These are phyloP conservation scores for Terana coerulea DNA, from an alignment of 768 basidiomycete genomes.

Conservation along the genomic window DNA sequence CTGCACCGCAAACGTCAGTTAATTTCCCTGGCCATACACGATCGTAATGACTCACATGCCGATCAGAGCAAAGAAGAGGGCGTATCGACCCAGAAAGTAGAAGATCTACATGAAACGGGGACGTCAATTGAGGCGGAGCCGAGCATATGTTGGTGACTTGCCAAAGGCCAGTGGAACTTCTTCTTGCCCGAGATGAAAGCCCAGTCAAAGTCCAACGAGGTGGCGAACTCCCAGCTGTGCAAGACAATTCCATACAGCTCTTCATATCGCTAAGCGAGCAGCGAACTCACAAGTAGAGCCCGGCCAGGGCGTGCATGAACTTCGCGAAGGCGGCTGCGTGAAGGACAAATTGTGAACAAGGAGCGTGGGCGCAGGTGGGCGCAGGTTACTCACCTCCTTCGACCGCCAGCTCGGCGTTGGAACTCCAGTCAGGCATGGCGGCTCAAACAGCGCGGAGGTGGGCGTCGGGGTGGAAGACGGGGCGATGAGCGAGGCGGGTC, in stretches of 20 bases:
- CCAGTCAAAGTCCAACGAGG: slow-evolving; percentile 41
- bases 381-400: slow-evolving; percentile 12
- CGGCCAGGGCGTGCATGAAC: slow-evolving; percentile 41
- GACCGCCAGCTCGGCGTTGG: slow-evolving; percentile 7
- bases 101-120: slow-evolving; percentile 29
- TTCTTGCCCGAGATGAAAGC: slow-evolving; percentile 36
- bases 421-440: slow-evolving; percentile 15
- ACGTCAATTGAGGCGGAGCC: background rate
- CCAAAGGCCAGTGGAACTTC: slow-evolving; percentile 46
- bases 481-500: background rate
- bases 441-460: slow-evolving; percentile 1
- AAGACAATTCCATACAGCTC: background rate
- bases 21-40: background rate
- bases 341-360: background rate
- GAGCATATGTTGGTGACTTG: slow-evolving; percentile 14
- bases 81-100: slow-evolving; percentile 44
- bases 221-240: slow-evolving; percentile 40
- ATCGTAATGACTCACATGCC: slow-evolving; percentile 37
- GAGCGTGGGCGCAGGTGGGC: background rate
- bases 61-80: slow-evolving; percentile 40
- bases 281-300: slow-evolving; percentile 40
- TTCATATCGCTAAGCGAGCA: background rate
- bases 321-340: slow-evolving; percentile 34
- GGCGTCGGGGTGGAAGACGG: background rate
- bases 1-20: slow-evolving; percentile 11